Base-by-base conservation (phyloP, 2,329 filamentous ascomycete genomes). In the Alternaria ventricosa region DNA sequence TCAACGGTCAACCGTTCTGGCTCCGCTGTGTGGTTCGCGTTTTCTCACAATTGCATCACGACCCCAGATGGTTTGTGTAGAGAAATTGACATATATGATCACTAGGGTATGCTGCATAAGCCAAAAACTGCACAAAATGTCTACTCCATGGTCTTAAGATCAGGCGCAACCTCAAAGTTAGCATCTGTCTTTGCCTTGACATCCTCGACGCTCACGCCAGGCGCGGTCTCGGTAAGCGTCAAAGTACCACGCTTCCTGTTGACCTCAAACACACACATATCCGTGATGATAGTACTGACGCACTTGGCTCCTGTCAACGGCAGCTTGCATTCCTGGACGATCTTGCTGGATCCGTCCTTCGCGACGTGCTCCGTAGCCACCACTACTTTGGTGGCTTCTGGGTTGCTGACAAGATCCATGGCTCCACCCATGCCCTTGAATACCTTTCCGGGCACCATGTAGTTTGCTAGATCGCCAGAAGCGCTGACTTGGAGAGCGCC, bases 351-450 rank as follows among this genome's bases (percentile, higher is more conserved):
- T 65, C 94, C 94, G 83, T 95, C 94, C 87, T 96, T 96, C 74
- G 96, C 93, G 6, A 92, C 94, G 82, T 97, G 94, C 82, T 97
- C 93, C 89, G 96, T 97, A 5, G 93, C 95, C 57, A 97, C 92
- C 2, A 97, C 93, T 7, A 97, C 93, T 83, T 95, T 95, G 44
- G 93, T 96, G 63, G 86, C 85, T 68, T 88, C 87, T 1, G 93
- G 93, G 82, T 96, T 96, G 78, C 88, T 90, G 61, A 96, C 93
- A 25, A 96, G 86, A 80, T 96, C 93, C 93, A 97, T 97, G 57
- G 93, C 93, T 56, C 93, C 93, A 43, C 93, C 93, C 78, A 97
- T 95, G 51, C 93, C 93, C 88, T 96, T 96, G 81, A 96, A 78
- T 0, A 78, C 91, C 85, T 96, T 96, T 68, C 93, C 93, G 1